A percentile compares a stretch with the other conserved stretches of the same genome.
These are phyloP conservation scores for Ceratocystis lukuohia DNA, from an alignment of 2,329 filamentous ascomycete genomes.

Conservation along the genomic window DNA sequence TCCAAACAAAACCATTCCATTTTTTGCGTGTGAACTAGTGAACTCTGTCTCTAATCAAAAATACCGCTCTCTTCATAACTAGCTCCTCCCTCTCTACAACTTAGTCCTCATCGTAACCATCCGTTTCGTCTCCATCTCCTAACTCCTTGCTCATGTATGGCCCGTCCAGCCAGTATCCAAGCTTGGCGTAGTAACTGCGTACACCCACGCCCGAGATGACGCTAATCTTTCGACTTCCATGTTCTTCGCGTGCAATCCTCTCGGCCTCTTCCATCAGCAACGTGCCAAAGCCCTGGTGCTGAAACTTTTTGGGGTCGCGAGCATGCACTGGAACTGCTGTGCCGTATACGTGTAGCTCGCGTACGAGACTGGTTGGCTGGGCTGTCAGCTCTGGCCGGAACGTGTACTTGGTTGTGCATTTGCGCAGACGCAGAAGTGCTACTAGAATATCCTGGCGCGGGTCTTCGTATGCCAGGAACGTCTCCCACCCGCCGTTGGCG, in stretches of 20 bases:
- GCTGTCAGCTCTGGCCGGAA: conserved; percentile 75
- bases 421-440: conserved; percentile 72
- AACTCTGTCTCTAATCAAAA: background rate
- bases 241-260: conserved; percentile 84
- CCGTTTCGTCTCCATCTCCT: background rate
- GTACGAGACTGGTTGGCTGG: conserved; percentile 81
- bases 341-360: conserved; percentile 93
- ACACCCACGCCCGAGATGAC: conserved; percentile 98
- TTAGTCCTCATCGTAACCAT: conserved; percentile 15
- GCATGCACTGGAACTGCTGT: conserved; percentile 96
- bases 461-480: conserved; percentile 94
- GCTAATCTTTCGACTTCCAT: conserved; percentile 85
- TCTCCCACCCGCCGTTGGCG: conserved; percentile 96
- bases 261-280: conserved; percentile 96
- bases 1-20: background rate
- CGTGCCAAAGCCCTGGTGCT: conserved; percentile 95
- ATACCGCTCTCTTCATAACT: conserved; percentile 17
- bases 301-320: conserved; percentile 88
- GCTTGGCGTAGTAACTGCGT: conserved; percentile 81
- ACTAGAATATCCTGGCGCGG: conserved; percentile 97
- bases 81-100: background rate
- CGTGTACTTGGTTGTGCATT: conserved; percentile 83
- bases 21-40: background rate
- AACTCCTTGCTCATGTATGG: conserved; percentile 57
- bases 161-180: conserved; percentile 89